Evolutionary conservation across 2,329 filamentous ascomycete genomes (phyloP), one percentile per base, ranked within the genome.

Genomic region (Ophiostoma perfectum): DNA sequence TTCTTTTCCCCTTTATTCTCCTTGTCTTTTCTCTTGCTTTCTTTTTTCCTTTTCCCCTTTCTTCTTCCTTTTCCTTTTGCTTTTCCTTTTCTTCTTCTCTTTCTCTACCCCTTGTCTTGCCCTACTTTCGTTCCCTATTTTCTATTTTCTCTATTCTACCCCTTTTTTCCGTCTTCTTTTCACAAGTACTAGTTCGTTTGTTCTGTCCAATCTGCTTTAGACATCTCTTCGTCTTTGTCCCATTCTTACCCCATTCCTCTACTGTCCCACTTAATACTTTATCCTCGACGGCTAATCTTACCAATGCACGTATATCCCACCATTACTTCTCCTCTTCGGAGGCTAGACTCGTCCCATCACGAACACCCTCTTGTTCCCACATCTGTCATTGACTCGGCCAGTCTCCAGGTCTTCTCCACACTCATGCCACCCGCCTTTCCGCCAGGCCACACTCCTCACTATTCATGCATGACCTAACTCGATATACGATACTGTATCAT

Each of bases 391-490:
- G 70, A 58, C 44, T 47, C 27, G 18, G 41, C 11, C 14, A 52
- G 27, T 68, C 65, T 63, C 65, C 65, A 47, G 36, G 27, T 66
- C 42, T 18, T 36, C 64, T 42, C 38, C 39, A 12, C 58, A n/a
- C 5, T 38, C 60, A 27, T 38, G n/a, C 45, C 71, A 71, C 39
- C 18, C n/a, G 5, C n/a, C 16, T 70, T 72, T 67, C 70, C 70
- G 72, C 75, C 60, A 71, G 49, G 49, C 49, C 49, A 55, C n/a
- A 55, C 49, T 55, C 49, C 49, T n/a, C 5, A 8, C 49, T 55
- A 8, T 18, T 55, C 49, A 18, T 27, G 7, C 49, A 55, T 55
- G 49, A 18, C 18, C 49, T 81, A 79, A 78, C 80, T 39, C 27
- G 27, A 27, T 27, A 27, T 27, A 27, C 27, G 27, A 27, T 82